phyloP scores from a whole-genome alignment of 768 basidiomycete genomes.

The Pholiota molesta region DNA sequence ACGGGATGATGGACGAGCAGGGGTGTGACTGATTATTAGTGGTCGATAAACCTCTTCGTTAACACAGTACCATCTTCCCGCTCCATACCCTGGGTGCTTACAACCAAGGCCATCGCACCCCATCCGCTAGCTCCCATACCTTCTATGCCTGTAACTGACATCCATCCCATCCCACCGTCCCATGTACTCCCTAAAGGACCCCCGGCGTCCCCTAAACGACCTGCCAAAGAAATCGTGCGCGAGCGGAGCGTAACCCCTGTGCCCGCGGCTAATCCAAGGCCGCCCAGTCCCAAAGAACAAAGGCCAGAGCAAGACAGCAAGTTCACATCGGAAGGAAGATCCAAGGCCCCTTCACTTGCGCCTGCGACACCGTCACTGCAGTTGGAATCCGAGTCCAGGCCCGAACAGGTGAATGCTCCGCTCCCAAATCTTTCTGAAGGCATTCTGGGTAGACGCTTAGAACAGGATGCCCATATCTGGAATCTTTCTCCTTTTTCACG shows the following conservation, averaged over 20 bases:
- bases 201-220: constrained; percentile 13
- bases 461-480: not conserved
- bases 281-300: not conserved
- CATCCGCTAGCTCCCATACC: constrained; percentile 6
- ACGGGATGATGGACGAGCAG: constrained; percentile 22
- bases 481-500: not conserved
- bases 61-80: constrained; percentile 4
- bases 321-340: not conserved
- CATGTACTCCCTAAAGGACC: constrained; percentile 17
- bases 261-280: constrained; percentile 6
- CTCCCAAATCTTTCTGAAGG: not conserved
- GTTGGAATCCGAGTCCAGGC: not conserved
- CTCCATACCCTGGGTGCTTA: constrained; percentile 8
- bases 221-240: constrained; percentile 12
- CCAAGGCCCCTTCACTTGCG: not conserved
- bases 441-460: not conserved
- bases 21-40: constrained; percentile 27
- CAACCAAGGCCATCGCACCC: constrained; percentile 6
- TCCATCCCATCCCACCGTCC: constrained; percentile 17
- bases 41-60: constrained; percentile 22
- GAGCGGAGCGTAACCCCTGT: constrained; percentile 7
- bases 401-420: constrained; percentile 7
- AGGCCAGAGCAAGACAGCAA: not conserved
- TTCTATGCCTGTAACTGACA: constrained; percentile 26
- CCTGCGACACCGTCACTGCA: not conserved